Base-by-base conservation (phyloP, 148 eudicot species). In the Diospyros kaki region DNA sequence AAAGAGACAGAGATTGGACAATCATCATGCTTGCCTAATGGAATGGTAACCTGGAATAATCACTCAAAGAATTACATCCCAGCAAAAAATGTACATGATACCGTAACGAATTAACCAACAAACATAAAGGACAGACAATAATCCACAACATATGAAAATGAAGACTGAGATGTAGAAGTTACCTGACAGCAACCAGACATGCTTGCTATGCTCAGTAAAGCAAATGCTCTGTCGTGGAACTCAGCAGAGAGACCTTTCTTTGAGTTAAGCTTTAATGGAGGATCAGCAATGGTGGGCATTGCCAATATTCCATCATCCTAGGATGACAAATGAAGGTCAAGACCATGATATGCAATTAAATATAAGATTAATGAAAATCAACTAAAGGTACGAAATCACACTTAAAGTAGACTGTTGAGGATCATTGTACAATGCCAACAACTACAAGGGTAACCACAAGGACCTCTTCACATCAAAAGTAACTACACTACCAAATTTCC, bases 131-230 rank as follows among this genome's bases (percentile, higher is more conserved):
- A 75, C 42, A 7, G 11, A 41, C 56, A 67, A 45, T 3, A 63
- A 80, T 17, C 73, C 54, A 55, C 9, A 41, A 52, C 4, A 46
- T 54, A 55, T 51, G 10, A 41, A 69, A 60, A 53, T 28, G 52
- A 14, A 58, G 38, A 10, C 44, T 41, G 40, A 64, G 15, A 61
- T 56, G 46, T 7, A 28, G 7, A 64, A 71, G 41, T 72, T 86
- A 93, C 98, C 96, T 93, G 91, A 73, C 98, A 93, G 76, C 98
- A 92, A 66, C 98, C 98, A 18, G 98, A 91, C 98, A 93, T 85
- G 81, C 86, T 89, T 72, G 96, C 85, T 78, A 91, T 83, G 84
- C 97, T 88, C 67, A 87, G 84, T 64, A 91, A 69, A 74, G 87
- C 75, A 82, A 83, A 80, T 69, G 89, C 79, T 79, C 93, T 84